Evolutionary conservation across 192 early-diverging fungal species (phyloP).

Genomic region (Podila epicladia): DNA sequence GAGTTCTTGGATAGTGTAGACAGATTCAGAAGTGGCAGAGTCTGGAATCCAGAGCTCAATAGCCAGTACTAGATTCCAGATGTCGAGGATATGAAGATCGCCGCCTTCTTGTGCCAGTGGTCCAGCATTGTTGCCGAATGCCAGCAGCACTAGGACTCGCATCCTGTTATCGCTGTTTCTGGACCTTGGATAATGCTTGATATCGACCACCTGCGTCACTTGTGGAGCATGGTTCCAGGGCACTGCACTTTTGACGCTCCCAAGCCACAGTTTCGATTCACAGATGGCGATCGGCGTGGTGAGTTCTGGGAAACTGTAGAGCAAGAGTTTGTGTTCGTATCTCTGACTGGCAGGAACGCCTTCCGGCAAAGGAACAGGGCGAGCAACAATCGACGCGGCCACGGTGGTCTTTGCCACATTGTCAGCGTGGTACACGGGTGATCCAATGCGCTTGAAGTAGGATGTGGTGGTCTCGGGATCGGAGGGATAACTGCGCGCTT

Average conservation of each 20-base stretch:
- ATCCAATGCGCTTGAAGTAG: neutral
- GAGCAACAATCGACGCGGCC: neutral
- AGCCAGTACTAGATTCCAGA: constrained; percentile 23
- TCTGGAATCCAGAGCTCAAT: constrained; percentile 30
- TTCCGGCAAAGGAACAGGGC: neutral
- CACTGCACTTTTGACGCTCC: neutral
- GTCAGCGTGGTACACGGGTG: neutral
- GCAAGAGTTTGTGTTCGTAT: neutral
- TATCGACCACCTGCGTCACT: constrained; percentile 23
- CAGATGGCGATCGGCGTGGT: constrained; percentile 23
- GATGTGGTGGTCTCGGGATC: neutral
- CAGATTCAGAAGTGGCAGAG: neutral
- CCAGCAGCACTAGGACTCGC: constrained; percentile 33
- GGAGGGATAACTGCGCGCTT: neutral
- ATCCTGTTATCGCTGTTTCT: constrained; percentile 1
- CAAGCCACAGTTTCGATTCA: constrained; percentile 16
- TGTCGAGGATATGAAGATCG: constrained; percentile 15
- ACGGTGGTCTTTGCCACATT: neutral
- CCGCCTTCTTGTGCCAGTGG: neutral
- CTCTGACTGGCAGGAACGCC: neutral
- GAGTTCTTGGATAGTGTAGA: constrained; percentile 12
- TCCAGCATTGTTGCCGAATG: constrained; percentile 23
- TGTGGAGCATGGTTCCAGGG: neutral
- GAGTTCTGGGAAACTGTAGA: constrained; percentile 29
- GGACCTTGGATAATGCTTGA: constrained; percentile 24